Evolutionary conservation across 2,329 filamentous ascomycete genomes (phyloP), one percentile per base, ranked within the genome.

Genomic region (Dothistroma pini): DNA sequence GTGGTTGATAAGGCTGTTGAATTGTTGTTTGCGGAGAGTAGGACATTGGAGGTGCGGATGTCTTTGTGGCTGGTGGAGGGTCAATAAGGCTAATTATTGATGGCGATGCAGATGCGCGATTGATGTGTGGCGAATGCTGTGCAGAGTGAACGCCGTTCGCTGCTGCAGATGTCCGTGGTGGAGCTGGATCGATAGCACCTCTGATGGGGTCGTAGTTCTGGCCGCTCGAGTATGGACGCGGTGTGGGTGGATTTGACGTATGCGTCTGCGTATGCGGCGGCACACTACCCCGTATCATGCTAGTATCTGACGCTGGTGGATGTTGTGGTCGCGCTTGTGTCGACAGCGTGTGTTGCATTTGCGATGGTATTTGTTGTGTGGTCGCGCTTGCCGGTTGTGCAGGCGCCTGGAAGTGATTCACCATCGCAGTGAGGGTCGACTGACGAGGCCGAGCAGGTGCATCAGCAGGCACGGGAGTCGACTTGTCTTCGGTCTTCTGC

Each of bases 61-160:
- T 68, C 56, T 69, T 75, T 75, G 71, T 71, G 69, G 67, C 71
- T 35, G 59, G 50, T 1, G 84, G 83, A 35, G 88, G 89, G 68
- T 96, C 91, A 55, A 97, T 90, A 60, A 97, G 83, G 76, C 91
- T 96, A 6, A 91, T 89, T 68, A 97, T 96, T 2, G 93, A 93
- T 1, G 93, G 93, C 4, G 93, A 97, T 44, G 89, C 89, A 72
- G 90, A 93, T n/a, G 90, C 89, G 58, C 89, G 86, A 75, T 89
- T 88, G 57, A 83, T 76, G 62, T 71, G 75, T 21, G 78, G 75
- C 48, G 77, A 77, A 16, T 75, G 59, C 71, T 70, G 78, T 70
- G 68, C 73, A 63, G 63, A 76, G 57, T 64, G 66, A 59, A 56
- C 49, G 57, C 66, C 65, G 59, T 66, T 68, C 19, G 66, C 44